Evolutionary conservation across 345 rosid genomes (phyloP).

Genomic region (Populus nigra): DNA sequence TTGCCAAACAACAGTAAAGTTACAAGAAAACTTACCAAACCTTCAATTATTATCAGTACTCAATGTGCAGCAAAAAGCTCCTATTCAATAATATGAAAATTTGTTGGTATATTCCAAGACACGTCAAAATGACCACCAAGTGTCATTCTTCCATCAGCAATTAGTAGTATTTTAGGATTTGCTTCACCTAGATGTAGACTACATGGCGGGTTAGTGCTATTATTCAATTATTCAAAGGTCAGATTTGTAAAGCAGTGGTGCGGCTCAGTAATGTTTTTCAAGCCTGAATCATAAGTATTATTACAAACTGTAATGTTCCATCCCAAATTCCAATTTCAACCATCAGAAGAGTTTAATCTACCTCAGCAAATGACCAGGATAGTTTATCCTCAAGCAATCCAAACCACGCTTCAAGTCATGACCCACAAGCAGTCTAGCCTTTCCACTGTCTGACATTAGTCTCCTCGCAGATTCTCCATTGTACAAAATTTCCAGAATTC

Average conservation of each 20-base stretch:
- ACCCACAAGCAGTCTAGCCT: constrained; percentile 64
- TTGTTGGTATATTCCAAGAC: not conserved
- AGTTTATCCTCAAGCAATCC: constrained; percentile 55
- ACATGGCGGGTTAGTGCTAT: not conserved
- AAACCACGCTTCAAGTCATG: constrained; percentile 63
- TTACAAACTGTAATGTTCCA: no score
- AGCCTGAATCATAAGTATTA: no score
- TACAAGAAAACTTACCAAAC: not conserved
- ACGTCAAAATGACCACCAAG: not conserved
- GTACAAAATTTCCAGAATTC: constrained; percentile 43
- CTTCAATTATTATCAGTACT: not conserved
- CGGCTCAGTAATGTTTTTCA: no score
- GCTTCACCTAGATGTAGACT: constrained; percentile 1
- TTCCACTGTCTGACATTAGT: constrained; percentile 41
- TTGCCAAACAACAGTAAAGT: not conserved
- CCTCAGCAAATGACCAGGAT: constrained; percentile 67
- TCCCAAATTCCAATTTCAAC: not conserved
- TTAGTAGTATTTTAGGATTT: not conserved
- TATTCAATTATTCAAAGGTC: no score
- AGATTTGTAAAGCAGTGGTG: no score
- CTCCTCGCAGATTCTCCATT: constrained; percentile 41
- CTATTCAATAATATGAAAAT: not conserved
- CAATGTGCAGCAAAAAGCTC: not conserved
- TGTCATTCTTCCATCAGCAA: not conserved
- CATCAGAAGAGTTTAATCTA: constrained; percentile 10